Evolutionary conservation across 2,329 filamentous ascomycete genomes (phyloP).

Genomic region (Exophiala alcalophila): DNA sequence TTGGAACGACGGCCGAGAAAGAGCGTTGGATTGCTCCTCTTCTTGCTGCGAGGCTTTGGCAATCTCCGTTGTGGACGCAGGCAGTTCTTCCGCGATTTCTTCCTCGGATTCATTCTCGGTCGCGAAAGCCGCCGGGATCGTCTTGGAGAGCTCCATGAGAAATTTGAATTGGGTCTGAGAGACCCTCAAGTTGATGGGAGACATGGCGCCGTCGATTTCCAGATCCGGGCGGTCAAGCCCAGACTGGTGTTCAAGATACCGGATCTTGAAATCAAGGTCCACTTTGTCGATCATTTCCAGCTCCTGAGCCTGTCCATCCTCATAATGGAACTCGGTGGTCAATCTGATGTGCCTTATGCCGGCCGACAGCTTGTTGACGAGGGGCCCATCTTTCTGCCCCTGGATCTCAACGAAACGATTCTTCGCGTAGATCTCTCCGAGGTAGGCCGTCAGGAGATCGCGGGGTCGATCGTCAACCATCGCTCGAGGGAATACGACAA

Average conservation of each 20-base stretch:
- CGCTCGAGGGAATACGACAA: slow-evolving; percentile 85
- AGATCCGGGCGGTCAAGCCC: slow-evolving; percentile 80
- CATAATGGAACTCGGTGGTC: slow-evolving; percentile 84
- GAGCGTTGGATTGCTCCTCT: slow-evolving; percentile 46
- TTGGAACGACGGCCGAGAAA: slow-evolving; percentile 50
- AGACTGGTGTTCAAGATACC: slow-evolving; percentile 79
- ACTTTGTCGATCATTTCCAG: slow-evolving; percentile 97
- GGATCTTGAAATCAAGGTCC: slow-evolving; percentile 88
- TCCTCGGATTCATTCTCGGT: slow-evolving; percentile 69
- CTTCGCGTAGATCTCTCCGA: slow-evolving; percentile 95
- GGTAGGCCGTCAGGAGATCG: slow-evolving; percentile 84
- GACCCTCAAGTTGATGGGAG: slow-evolving; percentile 83
- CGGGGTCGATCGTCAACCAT: slow-evolving; percentile 67
- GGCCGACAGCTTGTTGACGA: slow-evolving; percentile 84
- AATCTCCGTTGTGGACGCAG: slow-evolving; percentile 50
- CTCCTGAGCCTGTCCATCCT: slow-evolving; percentile 70
- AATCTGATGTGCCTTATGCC: slow-evolving; percentile 90
- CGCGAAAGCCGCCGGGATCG: slow-evolving; percentile 82
- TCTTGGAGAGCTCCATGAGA: slow-evolving; percentile 78
- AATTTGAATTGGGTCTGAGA: slow-evolving; percentile 91
- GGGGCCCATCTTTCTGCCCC: slow-evolving; percentile 67
- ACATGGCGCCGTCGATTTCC: slow-evolving; percentile 88
- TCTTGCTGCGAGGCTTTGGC: slow-evolving; percentile 47
- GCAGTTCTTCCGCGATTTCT: slow-evolving; percentile 72
- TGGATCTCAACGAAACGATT: slow-evolving; percentile 87